Percentiles rank a stretch among this genome's conserved stretches.
phyloP scores from a whole-genome alignment of 2,329 filamentous ascomycete genomes.

The Didymella arachidicola region DNA sequence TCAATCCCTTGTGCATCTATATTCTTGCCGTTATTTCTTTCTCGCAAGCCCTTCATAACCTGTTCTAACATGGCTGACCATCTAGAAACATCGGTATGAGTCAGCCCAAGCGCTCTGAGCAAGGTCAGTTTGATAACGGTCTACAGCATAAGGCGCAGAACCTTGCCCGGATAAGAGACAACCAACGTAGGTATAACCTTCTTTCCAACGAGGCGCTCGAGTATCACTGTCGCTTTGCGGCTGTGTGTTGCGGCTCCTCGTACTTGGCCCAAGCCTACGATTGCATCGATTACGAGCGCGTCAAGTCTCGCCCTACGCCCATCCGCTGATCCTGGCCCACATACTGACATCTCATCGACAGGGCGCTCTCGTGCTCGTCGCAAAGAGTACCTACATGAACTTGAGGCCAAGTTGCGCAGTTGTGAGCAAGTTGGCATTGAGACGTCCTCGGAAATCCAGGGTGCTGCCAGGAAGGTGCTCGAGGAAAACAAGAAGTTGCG shows the following conservation, averaged over 20 bases:
- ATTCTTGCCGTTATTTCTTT: constrained; percentile 18
- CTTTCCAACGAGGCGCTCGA: not conserved
- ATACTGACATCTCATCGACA: constrained; percentile 24
- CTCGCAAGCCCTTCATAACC: constrained; percentile 14
- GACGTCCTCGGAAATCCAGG: constrained; percentile 75
- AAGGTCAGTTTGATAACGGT: constrained; percentile 14
- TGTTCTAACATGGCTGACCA: constrained; percentile 41
- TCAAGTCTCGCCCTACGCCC: not conserved
- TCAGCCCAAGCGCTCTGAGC: not conserved
- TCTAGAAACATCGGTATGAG: constrained; percentile 33
- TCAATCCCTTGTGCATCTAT: constrained; percentile 23
- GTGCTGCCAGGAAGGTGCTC: constrained; percentile 71
- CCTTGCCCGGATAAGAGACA: constrained; percentile 73
- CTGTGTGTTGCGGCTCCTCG: not conserved
- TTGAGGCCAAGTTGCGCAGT: constrained; percentile 69
- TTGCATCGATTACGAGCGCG: not conserved
- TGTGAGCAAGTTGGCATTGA: constrained; percentile 72
- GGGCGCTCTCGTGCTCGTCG: constrained; percentile 75
- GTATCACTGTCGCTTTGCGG: not conserved
- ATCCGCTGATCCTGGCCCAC: not conserved
- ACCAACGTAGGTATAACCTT: constrained; percentile 61
- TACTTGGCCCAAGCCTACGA: not conserved
- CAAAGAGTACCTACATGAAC: constrained; percentile 75
- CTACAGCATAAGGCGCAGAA: constrained; percentile 48
- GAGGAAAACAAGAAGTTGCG: constrained; percentile 74